These are phyloP conservation scores for Phytophthora aleatoria DNA, from an alignment of 352 stramenopile genomes.

Conservation along the genomic window DNA sequence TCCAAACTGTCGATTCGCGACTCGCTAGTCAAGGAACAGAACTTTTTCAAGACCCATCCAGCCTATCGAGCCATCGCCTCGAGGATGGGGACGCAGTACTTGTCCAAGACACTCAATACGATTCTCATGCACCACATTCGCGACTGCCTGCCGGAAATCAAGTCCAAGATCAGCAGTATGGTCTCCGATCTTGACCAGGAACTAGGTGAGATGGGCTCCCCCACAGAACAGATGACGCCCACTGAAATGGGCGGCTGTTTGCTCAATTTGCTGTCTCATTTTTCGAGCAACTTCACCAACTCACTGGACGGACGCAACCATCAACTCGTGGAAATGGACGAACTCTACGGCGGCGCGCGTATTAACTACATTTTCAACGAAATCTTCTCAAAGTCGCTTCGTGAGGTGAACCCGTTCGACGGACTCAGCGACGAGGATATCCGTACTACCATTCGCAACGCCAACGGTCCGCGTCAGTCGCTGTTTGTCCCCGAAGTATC, in stretches of 20 bases:
- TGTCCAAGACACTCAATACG: constrained; percentile 97
- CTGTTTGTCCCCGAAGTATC: constrained; percentile 99
- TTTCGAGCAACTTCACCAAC: constrained; percentile 90
- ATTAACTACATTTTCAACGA: constrained; percentile 99
- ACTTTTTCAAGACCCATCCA: constrained; percentile 98
- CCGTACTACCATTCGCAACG: constrained; percentile 98
- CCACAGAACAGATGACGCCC: constrained; percentile 87
- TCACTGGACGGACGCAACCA: constrained; percentile 89
- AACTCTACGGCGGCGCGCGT: constrained; percentile 96
- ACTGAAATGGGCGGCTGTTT: constrained; percentile 94
- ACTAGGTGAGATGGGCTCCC: constrained; percentile 94
- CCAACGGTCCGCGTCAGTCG: constrained; percentile 96
- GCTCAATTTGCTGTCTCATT: constrained; percentile 95
- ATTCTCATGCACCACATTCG: constrained; percentile 99
- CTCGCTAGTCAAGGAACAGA: constrained; percentile 94
- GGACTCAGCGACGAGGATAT: constrained; percentile 98
- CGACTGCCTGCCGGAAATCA: constrained; percentile 98
- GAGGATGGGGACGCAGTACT: constrained; percentile 96
- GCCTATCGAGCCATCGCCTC: constrained; percentile 92
- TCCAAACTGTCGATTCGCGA: constrained; percentile 95
- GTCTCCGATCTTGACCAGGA: constrained; percentile 95
- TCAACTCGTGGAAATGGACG: constrained; percentile 87
- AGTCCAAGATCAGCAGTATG: constrained; percentile 97
- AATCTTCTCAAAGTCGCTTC: constrained; percentile 91
- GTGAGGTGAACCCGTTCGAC: constrained; percentile 96